phyloP scores from a whole-genome alignment of 768 basidiomycete species.

The Russula vinacea region DNA sequence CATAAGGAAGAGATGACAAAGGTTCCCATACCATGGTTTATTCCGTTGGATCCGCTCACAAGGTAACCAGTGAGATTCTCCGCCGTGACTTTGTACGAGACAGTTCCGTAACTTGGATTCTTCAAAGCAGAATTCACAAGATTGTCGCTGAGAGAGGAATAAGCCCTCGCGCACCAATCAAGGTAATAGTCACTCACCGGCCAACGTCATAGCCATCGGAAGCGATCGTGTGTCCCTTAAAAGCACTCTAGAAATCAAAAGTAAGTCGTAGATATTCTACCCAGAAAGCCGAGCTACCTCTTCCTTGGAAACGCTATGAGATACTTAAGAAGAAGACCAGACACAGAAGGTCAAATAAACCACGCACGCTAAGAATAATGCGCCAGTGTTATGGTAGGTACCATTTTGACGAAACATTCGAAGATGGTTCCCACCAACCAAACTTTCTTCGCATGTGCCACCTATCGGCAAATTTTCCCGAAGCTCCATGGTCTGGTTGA shows the following conservation, averaged over 20 bases:
- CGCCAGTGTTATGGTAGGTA: conserved; percentile 44
- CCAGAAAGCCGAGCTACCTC: conserved; percentile 33
- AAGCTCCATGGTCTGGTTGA: conserved; percentile 46
- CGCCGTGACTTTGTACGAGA: conserved; percentile 47
- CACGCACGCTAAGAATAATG: conserved; percentile 58
- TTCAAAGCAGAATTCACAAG: conserved; percentile 43
- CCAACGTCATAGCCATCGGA: conserved; percentile 52
- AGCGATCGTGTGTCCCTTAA: conserved; percentile 42
- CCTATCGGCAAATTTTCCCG: conserved; percentile 41
- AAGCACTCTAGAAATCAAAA: conserved; percentile 31
- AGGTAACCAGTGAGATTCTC: conserved; percentile 51
- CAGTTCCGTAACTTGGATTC: conserved; percentile 40
- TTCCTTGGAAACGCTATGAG: conserved; percentile 47
- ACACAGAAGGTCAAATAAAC: background rate
- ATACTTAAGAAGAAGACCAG: background rate
- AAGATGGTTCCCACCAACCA: conserved; percentile 50
- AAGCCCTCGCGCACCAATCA: background rate
- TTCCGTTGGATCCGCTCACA: conserved; percentile 44
- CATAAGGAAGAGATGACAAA: background rate
- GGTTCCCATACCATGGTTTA: conserved; percentile 45
- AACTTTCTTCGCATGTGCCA: conserved; percentile 49
- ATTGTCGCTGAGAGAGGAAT: conserved; percentile 35
- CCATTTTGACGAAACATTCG: conserved; percentile 60
- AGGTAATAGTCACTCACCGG: conserved; percentile 35
- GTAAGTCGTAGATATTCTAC: conserved; percentile 2